These are phyloP conservation scores for Eucalyptus marginata DNA, from an alignment of 345 rosid genomes.

Conservation along the genomic window DNA sequence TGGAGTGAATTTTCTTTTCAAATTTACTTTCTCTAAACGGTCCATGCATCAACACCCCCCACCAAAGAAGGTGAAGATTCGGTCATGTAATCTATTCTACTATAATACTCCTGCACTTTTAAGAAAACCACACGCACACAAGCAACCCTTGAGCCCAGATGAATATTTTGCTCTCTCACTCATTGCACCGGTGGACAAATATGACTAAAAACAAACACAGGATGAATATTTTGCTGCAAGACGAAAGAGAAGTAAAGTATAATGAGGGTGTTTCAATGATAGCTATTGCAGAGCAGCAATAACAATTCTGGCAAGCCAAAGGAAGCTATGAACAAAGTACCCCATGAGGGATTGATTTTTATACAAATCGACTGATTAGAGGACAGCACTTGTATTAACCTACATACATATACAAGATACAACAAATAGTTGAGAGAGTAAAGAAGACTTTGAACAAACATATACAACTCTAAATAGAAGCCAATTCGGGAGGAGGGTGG, in stretches of 20 bases:
- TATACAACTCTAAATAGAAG: not conserved
- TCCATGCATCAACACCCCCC: not conserved
- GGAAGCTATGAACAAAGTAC: not conserved
- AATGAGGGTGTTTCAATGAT: not conserved
- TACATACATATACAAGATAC: not conserved
- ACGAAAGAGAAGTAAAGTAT: not conserved
- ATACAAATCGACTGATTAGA: not conserved
- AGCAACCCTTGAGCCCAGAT: not conserved
- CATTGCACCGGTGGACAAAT: not conserved
- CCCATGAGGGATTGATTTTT: not conserved
- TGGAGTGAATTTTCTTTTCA: not conserved
- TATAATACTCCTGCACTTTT: not conserved
- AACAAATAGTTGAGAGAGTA: not conserved
- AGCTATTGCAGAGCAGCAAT: not conserved
- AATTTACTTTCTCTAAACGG: not conserved
- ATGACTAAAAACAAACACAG: not conserved
- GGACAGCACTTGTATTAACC: not conserved
- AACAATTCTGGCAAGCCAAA: not conserved
- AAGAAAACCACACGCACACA: not conserved
- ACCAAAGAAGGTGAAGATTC: not conserved
- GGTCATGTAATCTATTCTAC: not conserved
- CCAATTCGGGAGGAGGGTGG: not conserved
- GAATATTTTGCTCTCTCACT: not conserved
- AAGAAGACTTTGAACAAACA: not conserved
- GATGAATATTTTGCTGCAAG: not conserved